phyloP scores from a whole-genome alignment of 2,329 filamentous ascomycete species.

The Plenodomus tracheiphilus region DNA sequence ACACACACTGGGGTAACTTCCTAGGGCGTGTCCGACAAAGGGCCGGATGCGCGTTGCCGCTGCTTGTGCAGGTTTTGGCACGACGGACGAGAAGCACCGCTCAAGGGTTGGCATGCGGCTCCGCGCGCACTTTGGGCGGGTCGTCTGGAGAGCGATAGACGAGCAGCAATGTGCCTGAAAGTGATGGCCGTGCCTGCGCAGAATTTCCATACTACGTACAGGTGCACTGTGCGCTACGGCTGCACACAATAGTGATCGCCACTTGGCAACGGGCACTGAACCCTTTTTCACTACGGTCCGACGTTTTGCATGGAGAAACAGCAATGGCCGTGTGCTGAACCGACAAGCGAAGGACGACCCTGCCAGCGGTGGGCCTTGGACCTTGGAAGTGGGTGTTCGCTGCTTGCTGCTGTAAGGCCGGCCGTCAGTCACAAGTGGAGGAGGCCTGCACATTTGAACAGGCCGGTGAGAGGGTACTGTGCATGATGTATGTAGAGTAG shows the following conservation, averaged over 20 bases:
- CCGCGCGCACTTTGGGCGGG: not conserved
- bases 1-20: not conserved
- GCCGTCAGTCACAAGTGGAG: no score
- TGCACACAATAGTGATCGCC: conserved; percentile 30
- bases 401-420: no score
- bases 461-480: no score
- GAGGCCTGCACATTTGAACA: no score
- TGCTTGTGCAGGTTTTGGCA: no score
- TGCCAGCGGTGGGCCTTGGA: no score
- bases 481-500: no score
- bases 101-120: not conserved
- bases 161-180: conserved; percentile 21
- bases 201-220: conserved; percentile 4
- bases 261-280: conserved; percentile 32
- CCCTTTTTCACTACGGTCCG: conserved; percentile 17
- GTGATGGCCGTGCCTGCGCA: conserved; percentile 15
- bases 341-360: conserved; percentile 11
- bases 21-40: not conserved
- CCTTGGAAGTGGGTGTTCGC: no score
- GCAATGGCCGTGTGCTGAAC: conserved; percentile 10
- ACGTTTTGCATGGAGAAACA: conserved; percentile 8
- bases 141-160: conserved; percentile 5
- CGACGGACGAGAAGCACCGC: no score
- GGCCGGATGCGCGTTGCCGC: not conserved
- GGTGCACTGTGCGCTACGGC: conserved; percentile 17